Base-by-base conservation (phyloP, 768 basidiomycete species). In the Lactarius hengduanensis region DNA sequence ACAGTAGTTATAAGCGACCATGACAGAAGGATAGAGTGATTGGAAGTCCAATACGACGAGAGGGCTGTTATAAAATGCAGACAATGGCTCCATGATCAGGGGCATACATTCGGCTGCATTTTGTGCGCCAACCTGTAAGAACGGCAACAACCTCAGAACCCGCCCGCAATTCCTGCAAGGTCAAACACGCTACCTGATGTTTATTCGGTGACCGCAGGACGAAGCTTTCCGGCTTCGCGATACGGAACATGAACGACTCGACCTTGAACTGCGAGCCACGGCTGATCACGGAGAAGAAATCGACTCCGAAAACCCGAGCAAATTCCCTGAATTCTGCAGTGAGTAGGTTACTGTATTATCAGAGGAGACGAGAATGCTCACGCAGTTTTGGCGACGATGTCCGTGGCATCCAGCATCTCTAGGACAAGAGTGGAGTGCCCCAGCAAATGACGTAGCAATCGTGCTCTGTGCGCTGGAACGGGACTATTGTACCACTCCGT, bases 191-290 rank as follows among this genome's bases (percentile, higher is more conserved):
- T 67, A 95, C 96, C 75, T 97, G 91, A 63, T 83, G 80, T 75
- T 87, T 90, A 69, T 89, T 96, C 0, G 97, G 97, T 0, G 96
- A 98, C 15, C 96, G 78, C 5, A 99, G 79, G 26, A 98, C 84
- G 70, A 95, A 95, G 70, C 84, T 91, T 75, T 98, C 97, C 0
- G 97, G 95, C 76, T 98, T 98, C 20, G 92, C 92, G 57, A 98
- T 94, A 22, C 96, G 88, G 76, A 97, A 96, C 90, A 99, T 90
- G 79, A 99, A 96, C 0, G 95, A 95, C 78, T 99, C 97, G 32
- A 98, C 97, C 78, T 98, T 99, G 81, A 94, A 98, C 73, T 99
- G 97, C 0, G 95, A 97, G 0, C 97, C 97, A 38, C 97, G 86
- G 67, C 86, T 94, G 69, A 97, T 85, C 38, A 98, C 96, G 4